Percentiles rank a stretch among this genome's conserved stretches.
Evolutionary conservation across 805 yeast genomes (phyloP).

Genomic region (Wickerhamiella azymoides): DNA sequence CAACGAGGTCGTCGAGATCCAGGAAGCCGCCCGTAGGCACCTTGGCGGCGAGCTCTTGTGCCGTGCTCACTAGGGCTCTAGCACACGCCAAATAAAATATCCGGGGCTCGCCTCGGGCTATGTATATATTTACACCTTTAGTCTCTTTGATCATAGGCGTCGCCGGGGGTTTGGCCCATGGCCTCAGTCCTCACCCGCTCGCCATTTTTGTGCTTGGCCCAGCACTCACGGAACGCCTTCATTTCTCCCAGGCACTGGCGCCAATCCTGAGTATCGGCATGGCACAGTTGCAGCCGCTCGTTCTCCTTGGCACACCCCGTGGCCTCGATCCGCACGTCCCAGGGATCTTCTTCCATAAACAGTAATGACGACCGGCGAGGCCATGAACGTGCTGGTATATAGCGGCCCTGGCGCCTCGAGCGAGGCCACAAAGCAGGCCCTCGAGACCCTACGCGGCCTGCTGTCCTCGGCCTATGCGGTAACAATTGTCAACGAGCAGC

Average conservation of each 20-base stretch:
- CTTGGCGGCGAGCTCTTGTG: conserved; percentile 69
- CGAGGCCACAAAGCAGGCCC: conserved; percentile 72
- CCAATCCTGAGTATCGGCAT: conserved; percentile 77
- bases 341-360: conserved; percentile 14
- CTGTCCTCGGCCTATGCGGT: conserved; percentile 87
- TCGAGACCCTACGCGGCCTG: conserved; percentile 58
- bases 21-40: conserved; percentile 69
- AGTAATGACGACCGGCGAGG: conserved; percentile 25
- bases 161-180: not conserved
- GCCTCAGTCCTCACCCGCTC: conserved; percentile 26
- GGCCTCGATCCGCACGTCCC: conserved; percentile 57
- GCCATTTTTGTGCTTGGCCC: conserved; percentile 44
- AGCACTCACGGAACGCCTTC: conserved; percentile 48
- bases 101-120: too few species aligned
- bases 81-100: too few species aligned
- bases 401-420: conserved; percentile 74
- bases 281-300: conserved; percentile 55
- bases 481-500: conserved; percentile 45
- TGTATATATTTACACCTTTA: not conserved
- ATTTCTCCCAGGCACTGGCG: conserved; percentile 52
- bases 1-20: conserved; percentile 53
- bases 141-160: conserved; percentile 12
- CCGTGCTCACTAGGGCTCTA: conserved; percentile 34
- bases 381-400: conserved; percentile 65
- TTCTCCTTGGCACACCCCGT: conserved; percentile 74